Conservation (phyloP, 2,329 filamentous ascomycete species). For the Endothia cerciana region DNA sequence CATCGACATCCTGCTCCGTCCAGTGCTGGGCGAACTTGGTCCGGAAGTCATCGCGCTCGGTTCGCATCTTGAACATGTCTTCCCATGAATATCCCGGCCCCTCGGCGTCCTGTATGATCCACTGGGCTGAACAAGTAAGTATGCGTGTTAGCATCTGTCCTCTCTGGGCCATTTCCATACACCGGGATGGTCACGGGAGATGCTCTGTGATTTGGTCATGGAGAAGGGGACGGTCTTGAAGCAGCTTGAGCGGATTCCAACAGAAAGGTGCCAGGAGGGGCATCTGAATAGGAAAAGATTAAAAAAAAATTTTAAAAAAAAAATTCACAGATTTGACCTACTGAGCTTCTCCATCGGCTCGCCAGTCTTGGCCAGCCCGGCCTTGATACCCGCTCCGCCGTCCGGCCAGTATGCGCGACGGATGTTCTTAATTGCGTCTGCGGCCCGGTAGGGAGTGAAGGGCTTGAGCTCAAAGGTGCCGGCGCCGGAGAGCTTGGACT, state of each 20-base stretch:
- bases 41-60: slow-evolving; percentile 39
- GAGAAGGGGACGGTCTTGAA: too few relatives aligned
- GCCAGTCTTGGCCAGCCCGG: slow-evolving; percentile 40
- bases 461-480: slow-evolving; percentile 39
- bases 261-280: too few relatives aligned
- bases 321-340: background rate
- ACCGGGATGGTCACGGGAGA: too few relatives aligned
- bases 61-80: slow-evolving; percentile 35
- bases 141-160: background rate
- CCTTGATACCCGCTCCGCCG: slow-evolving; percentile 40
- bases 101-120: slow-evolving; percentile 41
- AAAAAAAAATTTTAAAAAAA: too few relatives aligned
- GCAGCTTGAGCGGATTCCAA: too few relatives aligned
- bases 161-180: too few relatives aligned
- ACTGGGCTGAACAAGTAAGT: slow-evolving; percentile 35
- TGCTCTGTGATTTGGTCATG: too few relatives aligned
- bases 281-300: too few relatives aligned
- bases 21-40: slow-evolving; percentile 40
- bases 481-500: slow-evolving; percentile 31
- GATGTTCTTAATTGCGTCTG: slow-evolving; percentile 40
- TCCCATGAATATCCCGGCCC: slow-evolving; percentile 32
- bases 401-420: slow-evolving; percentile 52
- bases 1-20: slow-evolving; percentile 42
- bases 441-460: slow-evolving; percentile 39
- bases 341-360: slow-evolving; percentile 51